phyloP scores from a whole-genome alignment of 2,329 filamentous ascomycete species.

The Ploettnerulaceae sp. region DNA sequence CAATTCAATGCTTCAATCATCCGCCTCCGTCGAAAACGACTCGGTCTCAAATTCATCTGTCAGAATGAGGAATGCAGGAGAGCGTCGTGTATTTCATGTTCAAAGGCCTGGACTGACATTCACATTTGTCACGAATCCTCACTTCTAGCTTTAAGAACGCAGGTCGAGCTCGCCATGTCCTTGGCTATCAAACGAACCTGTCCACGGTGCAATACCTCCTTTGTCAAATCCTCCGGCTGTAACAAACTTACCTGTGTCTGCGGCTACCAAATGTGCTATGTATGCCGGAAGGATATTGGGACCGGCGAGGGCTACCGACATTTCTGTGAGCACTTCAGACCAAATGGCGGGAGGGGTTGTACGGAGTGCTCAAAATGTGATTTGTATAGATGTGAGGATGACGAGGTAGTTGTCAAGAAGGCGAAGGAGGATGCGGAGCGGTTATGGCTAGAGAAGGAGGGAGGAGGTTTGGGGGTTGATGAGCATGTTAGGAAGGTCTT shows the following conservation, averaged over 20 bases:
- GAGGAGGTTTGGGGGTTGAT: conserved; percentile 50
- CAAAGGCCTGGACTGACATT: conserved; percentile 78
- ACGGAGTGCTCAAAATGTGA: conserved; percentile 76
- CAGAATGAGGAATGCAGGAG: conserved; percentile 62
- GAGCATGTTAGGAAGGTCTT: conserved; percentile 52
- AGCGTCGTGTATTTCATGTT: conserved; percentile 75
- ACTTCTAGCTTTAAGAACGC: conserved; percentile 74
- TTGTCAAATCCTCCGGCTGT: conserved; percentile 90
- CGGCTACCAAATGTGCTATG: conserved; percentile 97
- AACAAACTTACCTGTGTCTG: conserved; percentile 96
- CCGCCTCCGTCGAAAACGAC: conserved; percentile 64
- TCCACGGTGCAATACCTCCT: conserved; percentile 82
- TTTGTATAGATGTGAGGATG: conserved; percentile 65
- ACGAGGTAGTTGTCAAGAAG: conserved; percentile 62
- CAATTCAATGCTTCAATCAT: conserved; percentile 57
- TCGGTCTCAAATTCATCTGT: conserved; percentile 74
- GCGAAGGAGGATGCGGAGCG: conserved; percentile 68
- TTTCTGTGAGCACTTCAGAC: conserved; percentile 93
- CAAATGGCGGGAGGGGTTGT: conserved; percentile 70
- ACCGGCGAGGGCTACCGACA: conserved; percentile 77
- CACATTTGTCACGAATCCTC: conserved; percentile 87
- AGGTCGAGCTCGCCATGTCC: conserved; percentile 89
- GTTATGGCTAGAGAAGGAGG: conserved; percentile 64
- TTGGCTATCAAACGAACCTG: conserved; percentile 93
- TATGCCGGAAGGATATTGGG: conserved; percentile 74